These are phyloP conservation scores for Recurvomyces mirabilis DNA, from an alignment of 495 filamentous ascomycete genomes.

Conservation along the genomic window DNA sequence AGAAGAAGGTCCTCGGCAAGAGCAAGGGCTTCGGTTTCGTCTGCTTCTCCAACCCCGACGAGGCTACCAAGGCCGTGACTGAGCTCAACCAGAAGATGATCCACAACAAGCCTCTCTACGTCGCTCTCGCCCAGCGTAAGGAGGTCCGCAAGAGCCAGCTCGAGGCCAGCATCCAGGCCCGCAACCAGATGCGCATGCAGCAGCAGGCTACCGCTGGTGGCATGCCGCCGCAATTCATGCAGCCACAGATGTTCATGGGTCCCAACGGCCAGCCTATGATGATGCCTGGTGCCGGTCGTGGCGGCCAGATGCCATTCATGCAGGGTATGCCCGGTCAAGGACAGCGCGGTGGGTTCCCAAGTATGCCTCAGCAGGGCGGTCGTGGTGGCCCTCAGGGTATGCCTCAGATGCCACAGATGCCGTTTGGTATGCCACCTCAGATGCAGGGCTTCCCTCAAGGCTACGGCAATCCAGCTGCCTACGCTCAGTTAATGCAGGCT, in stretches of 20 bases:
- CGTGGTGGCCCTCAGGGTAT: slow-evolving; percentile 60
- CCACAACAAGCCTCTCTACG: slow-evolving; percentile 92
- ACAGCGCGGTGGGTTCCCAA: slow-evolving; percentile 69
- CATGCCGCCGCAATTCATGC: slow-evolving; percentile 78
- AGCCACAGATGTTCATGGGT: slow-evolving; percentile 72
- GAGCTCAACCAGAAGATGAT: slow-evolving; percentile 99
- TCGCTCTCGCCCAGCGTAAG: slow-evolving; percentile 97
- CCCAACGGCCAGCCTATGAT: slow-evolving; percentile 46
- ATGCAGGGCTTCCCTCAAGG: slow-evolving; percentile 52
- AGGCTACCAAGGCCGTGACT: slow-evolving; percentile 95
- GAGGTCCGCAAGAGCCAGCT: slow-evolving; percentile 98
- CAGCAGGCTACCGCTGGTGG: slow-evolving; percentile 88
- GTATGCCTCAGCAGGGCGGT: slow-evolving; percentile 73
- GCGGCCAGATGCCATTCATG: slow-evolving; percentile 76
- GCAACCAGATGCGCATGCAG: slow-evolving; percentile 96
- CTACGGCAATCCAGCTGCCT: slow-evolving; percentile 28
- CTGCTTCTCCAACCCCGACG: slow-evolving; percentile 98
- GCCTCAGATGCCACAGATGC: slow-evolving; percentile 69
- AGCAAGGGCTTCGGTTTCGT: slow-evolving; percentile 99
- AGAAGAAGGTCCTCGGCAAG: slow-evolving; percentile 79
- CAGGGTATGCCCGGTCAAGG: slow-evolving; percentile 72
- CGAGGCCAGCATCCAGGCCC: slow-evolving; percentile 97
- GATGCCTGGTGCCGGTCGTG: slow-evolving; percentile 59
- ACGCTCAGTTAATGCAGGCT: slow-evolving; percentile 29
- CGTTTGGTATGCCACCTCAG: slow-evolving; percentile 58